Conservation (phyloP, 371 early-diverging fungal species). For the Dinochytrium kinnereticum region DNA sequence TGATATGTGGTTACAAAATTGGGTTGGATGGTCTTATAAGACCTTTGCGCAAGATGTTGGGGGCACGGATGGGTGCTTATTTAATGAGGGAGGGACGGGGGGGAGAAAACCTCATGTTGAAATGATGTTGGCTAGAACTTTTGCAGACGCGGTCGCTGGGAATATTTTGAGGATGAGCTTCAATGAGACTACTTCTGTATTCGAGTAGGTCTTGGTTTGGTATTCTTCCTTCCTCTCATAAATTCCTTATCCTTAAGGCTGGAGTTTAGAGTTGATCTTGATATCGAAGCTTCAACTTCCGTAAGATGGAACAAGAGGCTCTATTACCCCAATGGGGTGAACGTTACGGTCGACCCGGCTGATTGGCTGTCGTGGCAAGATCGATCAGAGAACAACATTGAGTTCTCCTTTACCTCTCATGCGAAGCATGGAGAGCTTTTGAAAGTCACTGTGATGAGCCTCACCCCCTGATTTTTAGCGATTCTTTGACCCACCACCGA, state of each 20-base stretch:
- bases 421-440: too few species aligned
- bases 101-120: conserved; percentile 13
- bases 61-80: conserved; percentile 27
- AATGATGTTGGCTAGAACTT: conserved; percentile 22
- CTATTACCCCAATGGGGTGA: background rate
- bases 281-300: background rate
- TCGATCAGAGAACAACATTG: background rate
- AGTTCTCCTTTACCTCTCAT: background rate
- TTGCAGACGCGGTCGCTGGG: conserved; percentile 26
- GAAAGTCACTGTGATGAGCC: too few species aligned
- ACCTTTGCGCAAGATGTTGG: conserved; percentile 24
- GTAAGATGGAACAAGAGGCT: background rate
- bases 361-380: background rate
- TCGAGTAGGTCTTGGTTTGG: background rate
- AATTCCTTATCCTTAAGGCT: too few species aligned
- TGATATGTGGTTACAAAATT: conserved; percentile 30
- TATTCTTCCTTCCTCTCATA: too few species aligned
- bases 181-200: conserved; percentile 7
- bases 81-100: conserved; percentile 15
- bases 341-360: background rate
- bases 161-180: conserved; percentile 20
- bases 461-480: too few species aligned
- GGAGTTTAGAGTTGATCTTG: background rate
- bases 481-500: too few species aligned
- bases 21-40: conserved; percentile 39